A percentile compares a stretch with the other conserved stretches of the same genome.
phyloP scores from a whole-genome alignment of 331 rosid genomes.

The Rhamnella rubrinervis region DNA sequence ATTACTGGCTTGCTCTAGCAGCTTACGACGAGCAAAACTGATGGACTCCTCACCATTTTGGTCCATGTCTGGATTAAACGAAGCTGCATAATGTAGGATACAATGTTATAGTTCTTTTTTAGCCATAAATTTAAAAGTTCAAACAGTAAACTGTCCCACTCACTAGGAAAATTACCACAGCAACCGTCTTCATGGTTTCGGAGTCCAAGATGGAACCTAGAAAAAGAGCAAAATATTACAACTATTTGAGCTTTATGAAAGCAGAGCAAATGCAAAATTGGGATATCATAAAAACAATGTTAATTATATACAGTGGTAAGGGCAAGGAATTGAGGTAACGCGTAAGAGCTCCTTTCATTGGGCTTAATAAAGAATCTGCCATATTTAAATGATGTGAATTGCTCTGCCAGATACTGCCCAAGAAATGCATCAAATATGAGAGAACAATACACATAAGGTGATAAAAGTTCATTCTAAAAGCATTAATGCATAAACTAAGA shows the following conservation, averaged over 20 bases:
- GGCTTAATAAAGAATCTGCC: conserved; percentile 32
- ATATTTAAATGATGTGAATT: conserved; percentile 36
- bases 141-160: conserved; percentile 29
- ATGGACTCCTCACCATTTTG: conserved; percentile 21
- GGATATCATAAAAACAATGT: conserved; percentile 6
- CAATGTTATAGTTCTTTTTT: conserved; percentile 12
- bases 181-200: conserved; percentile 28
- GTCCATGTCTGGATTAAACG: conserved; percentile 27
- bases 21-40: conserved; percentile 54
- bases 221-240: conserved; percentile 34
- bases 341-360: conserved; percentile 42
- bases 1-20: conserved; percentile 67
- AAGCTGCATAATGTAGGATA: conserved; percentile 43
- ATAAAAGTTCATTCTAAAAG: not conserved
- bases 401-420: conserved; percentile 66
- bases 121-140: conserved; percentile 2
- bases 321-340: conserved; percentile 40
- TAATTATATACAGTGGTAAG: conserved; percentile 45
- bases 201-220: conserved; percentile 39
- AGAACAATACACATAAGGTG: not conserved
- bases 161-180: conserved; percentile 43
- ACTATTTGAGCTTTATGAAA: conserved; percentile 20
- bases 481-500: not conserved
- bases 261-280: conserved; percentile 16
- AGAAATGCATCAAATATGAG: conserved; percentile 29